phyloP scores from a whole-genome alignment of 192 early-diverging fungal genomes.

The Mortierella antarctica region DNA sequence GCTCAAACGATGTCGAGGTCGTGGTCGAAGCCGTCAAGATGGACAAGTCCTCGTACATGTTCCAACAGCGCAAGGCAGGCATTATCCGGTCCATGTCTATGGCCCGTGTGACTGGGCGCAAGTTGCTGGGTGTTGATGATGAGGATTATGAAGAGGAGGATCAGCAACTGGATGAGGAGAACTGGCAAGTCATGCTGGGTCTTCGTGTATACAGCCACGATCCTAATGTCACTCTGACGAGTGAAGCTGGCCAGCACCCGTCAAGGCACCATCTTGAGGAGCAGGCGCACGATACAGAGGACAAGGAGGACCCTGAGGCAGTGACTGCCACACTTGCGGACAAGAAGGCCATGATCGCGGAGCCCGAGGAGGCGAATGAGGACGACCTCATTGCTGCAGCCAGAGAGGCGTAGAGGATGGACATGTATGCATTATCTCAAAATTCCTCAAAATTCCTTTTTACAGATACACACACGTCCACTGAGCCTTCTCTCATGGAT shows the following conservation, averaged over 20 bases:
- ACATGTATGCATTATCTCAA: background rate
- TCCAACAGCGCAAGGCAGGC: conserved; percentile 39
- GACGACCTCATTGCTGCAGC: background rate
- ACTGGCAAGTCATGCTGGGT: conserved; percentile 52
- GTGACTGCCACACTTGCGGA: conserved; percentile 37
- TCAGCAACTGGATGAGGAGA: conserved; percentile 15
- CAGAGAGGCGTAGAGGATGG: background rate
- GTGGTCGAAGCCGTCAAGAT: conserved; percentile 45
- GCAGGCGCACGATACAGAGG: conserved; percentile 1
- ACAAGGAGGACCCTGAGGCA: conserved; percentile 26
- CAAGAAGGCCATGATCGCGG: conserved; percentile 22
- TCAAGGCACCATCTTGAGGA: background rate
- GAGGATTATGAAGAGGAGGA: conserved; percentile 41
- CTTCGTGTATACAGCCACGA: conserved; percentile 53
- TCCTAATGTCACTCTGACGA: conserved; percentile 6
- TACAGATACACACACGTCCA: too few relatives aligned
- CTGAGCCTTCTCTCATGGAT: too few relatives aligned
- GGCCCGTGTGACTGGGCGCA: conserved; percentile 33
- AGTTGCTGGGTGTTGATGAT: conserved; percentile 45
- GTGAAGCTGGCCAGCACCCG: conserved; percentile 26
- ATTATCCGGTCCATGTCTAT: conserved; percentile 38
- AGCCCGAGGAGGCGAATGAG: conserved; percentile 14
- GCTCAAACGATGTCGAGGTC: conserved; percentile 28
- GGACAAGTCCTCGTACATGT: conserved; percentile 51
- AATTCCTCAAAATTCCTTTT: too few relatives aligned